A percentile compares a stretch with the other conserved stretches of the same genome.
Evolutionary conservation across 2,329 filamentous ascomycete genomes (phyloP).

Genomic region (Colletotrichum musicola): DNA sequence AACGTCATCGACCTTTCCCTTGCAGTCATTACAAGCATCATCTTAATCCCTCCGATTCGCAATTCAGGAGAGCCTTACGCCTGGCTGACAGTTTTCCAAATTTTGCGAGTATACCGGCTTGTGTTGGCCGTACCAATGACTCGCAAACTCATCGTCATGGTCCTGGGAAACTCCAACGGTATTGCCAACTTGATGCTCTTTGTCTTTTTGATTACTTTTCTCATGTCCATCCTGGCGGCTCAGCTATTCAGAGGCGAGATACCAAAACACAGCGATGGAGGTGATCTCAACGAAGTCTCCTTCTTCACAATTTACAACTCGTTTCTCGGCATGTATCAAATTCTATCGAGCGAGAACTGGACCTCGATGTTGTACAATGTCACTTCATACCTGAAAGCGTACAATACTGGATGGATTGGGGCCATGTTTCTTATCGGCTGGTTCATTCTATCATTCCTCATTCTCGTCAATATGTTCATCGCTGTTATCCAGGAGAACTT

Average conservation of each 20-base stretch:
- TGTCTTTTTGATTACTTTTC: slow-evolving; percentile 94
- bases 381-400: slow-evolving; percentile 74
- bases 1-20: slow-evolving; percentile 87
- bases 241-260: slow-evolving; percentile 94
- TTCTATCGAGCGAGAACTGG: slow-evolving; percentile 97
- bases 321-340: slow-evolving; percentile 97
- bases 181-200: slow-evolving; percentile 95
- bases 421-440: slow-evolving; percentile 92
- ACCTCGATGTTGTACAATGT: slow-evolving; percentile 87
- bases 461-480: slow-evolving; percentile 99
- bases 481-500: slow-evolving; percentile 99
- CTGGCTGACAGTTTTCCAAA: slow-evolving; percentile 94
- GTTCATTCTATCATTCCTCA: slow-evolving; percentile 96
- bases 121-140: slow-evolving; percentile 92
- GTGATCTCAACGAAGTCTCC: slow-evolving; percentile 75
- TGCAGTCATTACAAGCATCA: slow-evolving; percentile 84
- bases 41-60: slow-evolving; percentile 85
- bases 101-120: slow-evolving; percentile 90
- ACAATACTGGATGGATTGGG: slow-evolving; percentile 89
- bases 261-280: slow-evolving; percentile 70
- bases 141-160: slow-evolving; percentile 85
- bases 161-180: slow-evolving; percentile 92
- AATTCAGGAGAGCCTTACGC: slow-evolving; percentile 79
- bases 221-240: slow-evolving; percentile 91
- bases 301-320: slow-evolving; percentile 96